Percentiles rank a stretch among this genome's conserved stretches.
Conservation (phyloP, 805 yeast species). For the Ogataea minuta region DNA sequence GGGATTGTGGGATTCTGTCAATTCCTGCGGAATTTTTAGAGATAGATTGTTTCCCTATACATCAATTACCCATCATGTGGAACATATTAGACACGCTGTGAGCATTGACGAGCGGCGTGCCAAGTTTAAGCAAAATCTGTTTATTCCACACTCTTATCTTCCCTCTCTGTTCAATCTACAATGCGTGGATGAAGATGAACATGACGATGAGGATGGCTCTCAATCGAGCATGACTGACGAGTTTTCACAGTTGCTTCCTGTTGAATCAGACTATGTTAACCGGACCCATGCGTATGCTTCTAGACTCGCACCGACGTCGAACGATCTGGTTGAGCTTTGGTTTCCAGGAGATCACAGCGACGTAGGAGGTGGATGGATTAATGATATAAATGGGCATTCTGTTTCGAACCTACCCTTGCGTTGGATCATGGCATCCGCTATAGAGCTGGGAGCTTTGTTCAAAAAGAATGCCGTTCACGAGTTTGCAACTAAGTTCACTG, state of each 20-base stretch:
- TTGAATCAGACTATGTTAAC: slow-evolving; percentile 13
- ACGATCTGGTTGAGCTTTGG: slow-evolving; percentile 54
- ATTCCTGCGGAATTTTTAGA: slow-evolving; percentile 59
- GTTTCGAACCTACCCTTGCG: slow-evolving; percentile 52
- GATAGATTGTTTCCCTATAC: slow-evolving; percentile 61
- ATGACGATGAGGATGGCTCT: not conserved
- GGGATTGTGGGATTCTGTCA: slow-evolving; percentile 70
- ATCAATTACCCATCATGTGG: slow-evolving; percentile 47
- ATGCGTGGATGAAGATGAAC: slow-evolving; percentile 14
- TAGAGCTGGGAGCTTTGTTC: slow-evolving; percentile 49
- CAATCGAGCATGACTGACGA: not conserved
- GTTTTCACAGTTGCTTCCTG: slow-evolving; percentile 2
- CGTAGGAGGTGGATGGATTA: slow-evolving; percentile 66
- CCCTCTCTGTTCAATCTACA: slow-evolving; percentile 25
- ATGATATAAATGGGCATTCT: slow-evolving; percentile 42
- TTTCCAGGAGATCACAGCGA: slow-evolving; percentile 72
- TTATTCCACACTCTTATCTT: slow-evolving; percentile 41
- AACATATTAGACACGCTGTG: slow-evolving; percentile 64
- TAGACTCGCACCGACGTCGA: slow-evolving; percentile 12
- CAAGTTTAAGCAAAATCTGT: slow-evolving; percentile 57
- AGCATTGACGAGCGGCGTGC: slow-evolving; percentile 66
- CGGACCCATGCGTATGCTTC: slow-evolving; percentile 24
- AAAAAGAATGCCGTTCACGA: slow-evolving; percentile 39
- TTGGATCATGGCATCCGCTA: slow-evolving; percentile 60
- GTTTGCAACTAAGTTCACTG: slow-evolving; percentile 40